Percentiles rank a stretch among this genome's conserved stretches.
Conservation (phyloP, 306 rosid genomes). For the Sicyos baderoa region DNA sequence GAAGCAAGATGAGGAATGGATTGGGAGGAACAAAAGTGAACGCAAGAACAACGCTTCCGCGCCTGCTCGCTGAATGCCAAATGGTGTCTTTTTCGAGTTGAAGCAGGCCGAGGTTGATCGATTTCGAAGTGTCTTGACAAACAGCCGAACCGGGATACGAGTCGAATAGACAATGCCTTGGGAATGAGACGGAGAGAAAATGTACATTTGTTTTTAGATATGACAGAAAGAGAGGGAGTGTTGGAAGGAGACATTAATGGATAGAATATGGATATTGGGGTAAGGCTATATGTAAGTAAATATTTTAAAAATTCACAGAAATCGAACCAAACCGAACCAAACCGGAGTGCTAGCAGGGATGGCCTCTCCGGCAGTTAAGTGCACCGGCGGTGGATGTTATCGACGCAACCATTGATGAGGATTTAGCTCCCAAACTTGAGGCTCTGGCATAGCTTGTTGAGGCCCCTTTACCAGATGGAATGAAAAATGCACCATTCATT, state of each 20-base stretch:
- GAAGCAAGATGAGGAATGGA: conserved; percentile 27
- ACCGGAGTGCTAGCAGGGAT: conserved; percentile 45
- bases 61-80: conserved; percentile 63
- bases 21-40: conserved; percentile 21
- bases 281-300: conserved; percentile 25
- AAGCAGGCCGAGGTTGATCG: conserved; percentile 93
- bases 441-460: conserved; percentile 94
- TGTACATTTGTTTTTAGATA: conserved; percentile 65
- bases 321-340: not conserved
- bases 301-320: conserved; percentile 25
- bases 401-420: conserved; percentile 83
- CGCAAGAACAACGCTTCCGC: conserved; percentile 73
- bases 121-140: conserved; percentile 32
- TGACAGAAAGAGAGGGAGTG: conserved; percentile 25
- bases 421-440: conserved; percentile 96
- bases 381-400: conserved; percentile 78
- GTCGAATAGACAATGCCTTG: conserved; percentile 12
- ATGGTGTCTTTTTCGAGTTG: conserved; percentile 37
- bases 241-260: conserved; percentile 18
- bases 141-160: conserved; percentile 18
- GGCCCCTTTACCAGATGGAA: conserved; percentile 97
- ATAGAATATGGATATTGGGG: conserved; percentile 24
- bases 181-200: conserved; percentile 61
- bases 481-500: conserved; percentile 84
- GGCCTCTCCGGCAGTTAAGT: conserved; percentile 73